A percentile compares a stretch with the other conserved stretches of the same genome.
Evolutionary conservation across 2,329 filamentous ascomycete genomes (phyloP).

Genomic region (Aureobasidium mangrovei): DNA sequence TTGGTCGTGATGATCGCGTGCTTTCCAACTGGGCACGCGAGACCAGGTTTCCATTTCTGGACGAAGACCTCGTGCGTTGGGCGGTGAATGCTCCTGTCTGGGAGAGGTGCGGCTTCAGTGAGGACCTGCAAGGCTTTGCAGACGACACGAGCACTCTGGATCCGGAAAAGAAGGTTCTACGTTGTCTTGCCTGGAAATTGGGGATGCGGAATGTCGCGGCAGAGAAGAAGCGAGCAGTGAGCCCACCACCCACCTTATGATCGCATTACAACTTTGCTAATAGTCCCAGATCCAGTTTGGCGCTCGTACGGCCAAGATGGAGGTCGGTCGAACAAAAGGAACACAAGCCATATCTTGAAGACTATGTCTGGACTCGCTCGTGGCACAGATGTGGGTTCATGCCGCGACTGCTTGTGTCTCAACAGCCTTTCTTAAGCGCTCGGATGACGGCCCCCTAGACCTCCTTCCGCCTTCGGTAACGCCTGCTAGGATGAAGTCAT

Average conservation of each 20-base stretch:
- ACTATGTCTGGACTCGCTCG: no score
- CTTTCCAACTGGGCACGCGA: slow-evolving; percentile 86
- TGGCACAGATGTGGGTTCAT: no score
- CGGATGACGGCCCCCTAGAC: no score
- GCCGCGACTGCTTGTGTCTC: no score
- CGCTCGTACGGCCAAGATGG: slow-evolving; percentile 40
- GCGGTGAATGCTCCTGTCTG: slow-evolving; percentile 65
- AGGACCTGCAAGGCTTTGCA: slow-evolving; percentile 18
- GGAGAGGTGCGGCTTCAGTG: slow-evolving; percentile 77
- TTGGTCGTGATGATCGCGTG: slow-evolving; percentile 86
- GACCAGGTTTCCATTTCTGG: slow-evolving; percentile 81
- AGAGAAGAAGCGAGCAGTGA: slow-evolving; percentile 89
- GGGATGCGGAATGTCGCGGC: slow-evolving; percentile 61
- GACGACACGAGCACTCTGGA: slow-evolving; percentile 44
- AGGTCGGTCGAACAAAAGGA: slow-evolving; percentile 40
- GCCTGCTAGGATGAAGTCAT: no score
- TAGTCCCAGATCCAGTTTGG: slow-evolving; percentile 35
- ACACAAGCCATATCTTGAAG: slow-evolving; percentile 32
- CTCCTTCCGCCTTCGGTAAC: no score
- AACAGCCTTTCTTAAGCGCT: no score
- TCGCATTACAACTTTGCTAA: neutral
- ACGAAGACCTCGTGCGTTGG: slow-evolving; percentile 78
- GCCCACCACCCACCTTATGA: slow-evolving; percentile 24
- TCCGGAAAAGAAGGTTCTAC: slow-evolving; percentile 70
- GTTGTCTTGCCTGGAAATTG: slow-evolving; percentile 65